Evolutionary conservation across 139 green algal genomes (phyloP).

Genomic region (Micractinium conductrix): DNA sequence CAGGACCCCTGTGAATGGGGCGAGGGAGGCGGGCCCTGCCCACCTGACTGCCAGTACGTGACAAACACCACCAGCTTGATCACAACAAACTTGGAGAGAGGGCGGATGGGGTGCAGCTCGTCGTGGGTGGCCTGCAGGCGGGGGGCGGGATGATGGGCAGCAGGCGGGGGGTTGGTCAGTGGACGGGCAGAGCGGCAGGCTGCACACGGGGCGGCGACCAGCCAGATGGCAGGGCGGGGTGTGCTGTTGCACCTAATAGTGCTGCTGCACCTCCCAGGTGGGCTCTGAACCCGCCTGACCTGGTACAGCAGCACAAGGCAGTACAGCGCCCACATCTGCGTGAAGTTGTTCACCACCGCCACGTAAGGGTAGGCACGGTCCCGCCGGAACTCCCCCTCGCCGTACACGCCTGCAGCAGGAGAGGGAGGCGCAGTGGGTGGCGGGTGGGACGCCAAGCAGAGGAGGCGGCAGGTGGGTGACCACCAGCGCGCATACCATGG

Average conservation of each 20-base stretch:
- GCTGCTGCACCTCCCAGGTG: too few species aligned
- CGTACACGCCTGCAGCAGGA: slow-evolving; percentile 56
- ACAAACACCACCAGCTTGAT: slow-evolving; percentile 98
- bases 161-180: too few species aligned
- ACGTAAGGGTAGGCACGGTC: slow-evolving; percentile 85
- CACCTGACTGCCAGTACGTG: slow-evolving; percentile 90
- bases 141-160: background rate
- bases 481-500: background rate
- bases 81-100: slow-evolving; percentile 93
- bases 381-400: slow-evolving; percentile 72
- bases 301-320: slow-evolving; percentile 94
- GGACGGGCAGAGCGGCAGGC: background rate
- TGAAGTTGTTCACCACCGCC: slow-evolving; percentile 81
- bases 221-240: too few species aligned
- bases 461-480: background rate
- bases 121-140: slow-evolving; percentile 63
- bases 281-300: too few species aligned
- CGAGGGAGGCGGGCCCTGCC: background rate
- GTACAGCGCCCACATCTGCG: slow-evolving; percentile 94
- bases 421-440: background rate
- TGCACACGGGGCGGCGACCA: too few species aligned
- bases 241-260: too few species aligned
- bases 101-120: slow-evolving; percentile 91
- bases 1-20: too few species aligned
- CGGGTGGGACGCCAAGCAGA: background rate